Percentiles rank a stretch among this genome's conserved stretches.
phyloP scores from a whole-genome alignment of 371 early-diverging fungal genomes.

The Coemansia sp. region DNA sequence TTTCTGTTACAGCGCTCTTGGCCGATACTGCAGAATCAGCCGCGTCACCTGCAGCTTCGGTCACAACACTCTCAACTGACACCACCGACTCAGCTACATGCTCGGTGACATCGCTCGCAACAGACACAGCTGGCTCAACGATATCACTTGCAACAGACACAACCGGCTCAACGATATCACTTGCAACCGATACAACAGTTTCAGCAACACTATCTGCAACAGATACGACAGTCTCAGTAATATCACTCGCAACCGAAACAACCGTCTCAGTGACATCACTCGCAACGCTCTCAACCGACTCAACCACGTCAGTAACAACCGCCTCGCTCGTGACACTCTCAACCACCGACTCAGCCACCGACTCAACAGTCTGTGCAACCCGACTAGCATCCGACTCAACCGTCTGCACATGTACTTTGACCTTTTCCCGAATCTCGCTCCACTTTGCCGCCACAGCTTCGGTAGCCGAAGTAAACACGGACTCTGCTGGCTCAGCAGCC shows the following conservation, averaged over 20 bases:
- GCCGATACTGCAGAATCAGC: not conserved
- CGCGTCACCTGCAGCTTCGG: slow-evolving; percentile 4
- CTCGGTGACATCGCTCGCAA: not conserved
- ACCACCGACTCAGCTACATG: not conserved
- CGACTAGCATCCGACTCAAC: not conserved
- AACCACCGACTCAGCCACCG: not conserved
- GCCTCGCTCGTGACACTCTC: not conserved
- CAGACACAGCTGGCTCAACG: slow-evolving; percentile 2
- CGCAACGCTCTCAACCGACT: not conserved
- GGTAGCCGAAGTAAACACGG: not conserved
- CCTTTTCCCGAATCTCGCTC: not conserved
- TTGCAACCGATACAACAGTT: not conserved
- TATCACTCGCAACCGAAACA: not conserved
- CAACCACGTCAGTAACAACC: not conserved
- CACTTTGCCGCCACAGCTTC: not conserved
- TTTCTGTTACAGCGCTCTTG: not conserved
- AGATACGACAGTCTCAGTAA: not conserved
- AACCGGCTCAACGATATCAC: not conserved
- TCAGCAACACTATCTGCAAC: not conserved
- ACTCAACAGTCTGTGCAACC: not conserved
- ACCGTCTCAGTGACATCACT: not conserved
- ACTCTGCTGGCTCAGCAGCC: not conserved
- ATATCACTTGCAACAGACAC: not conserved
- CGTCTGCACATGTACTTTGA: slow-evolving; percentile 1
- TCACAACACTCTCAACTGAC: slow-evolving; percentile 2